phyloP scores from a whole-genome alignment of 2,329 filamentous ascomycete genomes.

The Fusarium phyllophilum region DNA sequence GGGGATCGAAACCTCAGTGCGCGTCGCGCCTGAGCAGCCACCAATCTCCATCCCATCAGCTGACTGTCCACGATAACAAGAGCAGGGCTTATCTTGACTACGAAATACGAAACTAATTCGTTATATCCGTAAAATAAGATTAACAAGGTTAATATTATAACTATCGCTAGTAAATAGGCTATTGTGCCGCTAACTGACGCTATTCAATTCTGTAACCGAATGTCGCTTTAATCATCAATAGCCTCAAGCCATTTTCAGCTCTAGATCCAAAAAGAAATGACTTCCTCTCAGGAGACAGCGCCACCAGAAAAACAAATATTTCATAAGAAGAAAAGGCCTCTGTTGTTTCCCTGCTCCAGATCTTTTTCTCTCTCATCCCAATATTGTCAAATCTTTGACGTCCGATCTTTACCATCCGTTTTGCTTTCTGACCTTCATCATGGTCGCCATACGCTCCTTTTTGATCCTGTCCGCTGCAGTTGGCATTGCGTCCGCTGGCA shows the following conservation, averaged over 20 bases:
- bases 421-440: neutral
- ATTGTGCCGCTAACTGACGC: neutral
- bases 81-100: fast-evolving
- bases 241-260: neutral
- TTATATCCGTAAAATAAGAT: too few relatives aligned
- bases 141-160: neutral
- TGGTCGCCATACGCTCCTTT: neutral
- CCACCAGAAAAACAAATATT: neutral
- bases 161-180: neutral
- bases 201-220: neutral
- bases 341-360: fast-evolving
- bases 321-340: fast-evolving
- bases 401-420: neutral
- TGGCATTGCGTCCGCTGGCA: neutral
- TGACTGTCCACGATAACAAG: too few relatives aligned
- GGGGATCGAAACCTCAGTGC: too few relatives aligned
- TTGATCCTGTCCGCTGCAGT: fast-evolving
- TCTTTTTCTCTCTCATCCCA: neutral
- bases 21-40: too few relatives aligned
- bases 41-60: too few relatives aligned
- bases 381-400: neutral
- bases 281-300: neutral
- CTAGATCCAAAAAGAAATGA: neutral
- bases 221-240: neutral
- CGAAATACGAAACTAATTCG: neutral